phyloP scores from a whole-genome alignment of 441 rosid species.

The Pelargonium australe region DNA sequence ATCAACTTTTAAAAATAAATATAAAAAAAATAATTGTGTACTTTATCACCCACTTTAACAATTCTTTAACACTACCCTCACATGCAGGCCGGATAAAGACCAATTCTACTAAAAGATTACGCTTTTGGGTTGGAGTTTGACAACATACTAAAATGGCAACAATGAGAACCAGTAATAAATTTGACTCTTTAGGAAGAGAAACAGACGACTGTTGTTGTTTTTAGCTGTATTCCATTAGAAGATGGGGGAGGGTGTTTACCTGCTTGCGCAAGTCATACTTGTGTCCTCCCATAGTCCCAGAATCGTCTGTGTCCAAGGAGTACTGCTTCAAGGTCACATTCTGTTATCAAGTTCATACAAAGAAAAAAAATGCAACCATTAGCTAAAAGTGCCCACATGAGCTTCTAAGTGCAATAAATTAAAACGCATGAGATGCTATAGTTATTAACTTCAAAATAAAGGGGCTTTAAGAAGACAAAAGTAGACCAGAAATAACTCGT shows the following conservation, averaged over 20 bases:
- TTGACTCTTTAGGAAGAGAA: neutral
- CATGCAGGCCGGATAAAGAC: no score
- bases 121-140: no score
- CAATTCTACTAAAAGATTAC: no score
- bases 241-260: slow-evolving; percentile 24
- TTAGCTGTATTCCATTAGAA: neutral
- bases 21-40: no score
- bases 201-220: neutral
- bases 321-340: slow-evolving; percentile 38
- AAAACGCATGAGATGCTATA: neutral
- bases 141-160: neutral
- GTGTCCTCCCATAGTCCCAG: slow-evolving; percentile 28
- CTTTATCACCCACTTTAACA: no score
- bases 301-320: slow-evolving; percentile 23
- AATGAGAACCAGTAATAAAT: neutral
- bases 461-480: neutral
- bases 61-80: no score
- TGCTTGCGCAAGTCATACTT: slow-evolving; percentile 52
- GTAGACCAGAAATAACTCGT: neutral
- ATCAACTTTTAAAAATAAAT: no score
- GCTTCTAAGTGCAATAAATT: neutral
- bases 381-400: neutral
- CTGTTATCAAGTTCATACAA: slow-evolving; percentile 29
- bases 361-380: neutral
- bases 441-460: neutral